Evolutionary conservation across 2,329 filamentous ascomycete genomes (phyloP).

Genomic region (Mycosphaerella arachidis): DNA sequence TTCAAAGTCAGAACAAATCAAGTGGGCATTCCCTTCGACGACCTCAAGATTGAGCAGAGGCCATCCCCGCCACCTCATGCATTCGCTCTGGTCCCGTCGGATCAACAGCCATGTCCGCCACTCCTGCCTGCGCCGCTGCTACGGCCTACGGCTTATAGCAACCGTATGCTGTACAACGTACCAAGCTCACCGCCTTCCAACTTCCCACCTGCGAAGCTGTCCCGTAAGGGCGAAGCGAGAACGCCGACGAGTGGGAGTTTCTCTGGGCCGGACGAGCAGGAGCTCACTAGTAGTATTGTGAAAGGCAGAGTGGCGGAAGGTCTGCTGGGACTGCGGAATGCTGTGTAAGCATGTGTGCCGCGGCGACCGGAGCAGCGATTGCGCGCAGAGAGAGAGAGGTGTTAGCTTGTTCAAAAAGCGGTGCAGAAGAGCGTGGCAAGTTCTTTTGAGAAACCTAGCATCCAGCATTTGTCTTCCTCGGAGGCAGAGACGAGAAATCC

Average conservation of each 20-base stretch:
- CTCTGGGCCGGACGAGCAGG: constrained; percentile 23
- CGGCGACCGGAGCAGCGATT: no score
- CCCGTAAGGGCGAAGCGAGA: not conserved
- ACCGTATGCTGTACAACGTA: constrained; percentile 31
- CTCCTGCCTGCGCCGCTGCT: constrained; percentile 39
- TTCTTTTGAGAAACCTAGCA: no score
- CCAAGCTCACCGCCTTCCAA: constrained; percentile 12
- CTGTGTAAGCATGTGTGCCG: not conserved
- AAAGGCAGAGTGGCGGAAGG: constrained; percentile 51
- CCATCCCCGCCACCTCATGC: not conserved
- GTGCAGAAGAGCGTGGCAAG: no score
- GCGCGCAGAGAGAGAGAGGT: no score
- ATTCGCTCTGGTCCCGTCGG: not conserved
- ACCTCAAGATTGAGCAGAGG: constrained; percentile 40
- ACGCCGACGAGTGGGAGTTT: constrained; percentile 11
- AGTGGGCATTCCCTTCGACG: constrained; percentile 59
- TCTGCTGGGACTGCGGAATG: constrained; percentile 44
- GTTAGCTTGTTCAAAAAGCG: no score
- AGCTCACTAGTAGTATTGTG: constrained; percentile 45
- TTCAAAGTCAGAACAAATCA: constrained; percentile 75
- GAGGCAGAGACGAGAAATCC: no score
- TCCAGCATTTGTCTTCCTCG: no score
- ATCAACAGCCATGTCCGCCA: constrained; percentile 13
- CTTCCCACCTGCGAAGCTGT: constrained; percentile 21
- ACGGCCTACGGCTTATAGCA: constrained; percentile 37